Conservation (phyloP, 2,329 filamentous ascomycete species). For the Microsporum audouinii region DNA sequence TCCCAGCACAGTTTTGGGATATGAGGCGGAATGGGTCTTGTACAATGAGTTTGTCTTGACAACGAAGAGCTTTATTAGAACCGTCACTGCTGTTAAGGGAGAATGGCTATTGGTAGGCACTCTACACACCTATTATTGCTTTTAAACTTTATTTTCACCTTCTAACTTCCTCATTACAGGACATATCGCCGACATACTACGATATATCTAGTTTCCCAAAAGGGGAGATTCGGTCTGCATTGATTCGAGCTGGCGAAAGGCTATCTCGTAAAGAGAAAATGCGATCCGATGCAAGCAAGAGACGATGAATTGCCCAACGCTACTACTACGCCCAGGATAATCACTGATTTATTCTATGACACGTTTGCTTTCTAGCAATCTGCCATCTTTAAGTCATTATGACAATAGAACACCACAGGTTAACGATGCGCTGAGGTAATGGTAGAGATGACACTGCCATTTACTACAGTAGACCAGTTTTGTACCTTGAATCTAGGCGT, state of each 20-base stretch:
- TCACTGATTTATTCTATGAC: not conserved
- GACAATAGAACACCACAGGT: no score
- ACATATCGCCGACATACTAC: constrained; percentile 90
- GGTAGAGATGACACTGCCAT: not conserved
- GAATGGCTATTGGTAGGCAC: constrained; percentile 83
- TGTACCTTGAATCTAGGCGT: not conserved
- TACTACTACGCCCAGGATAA: not conserved
- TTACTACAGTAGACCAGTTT: not conserved
- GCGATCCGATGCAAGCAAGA: constrained; percentile 26
- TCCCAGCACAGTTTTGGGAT: constrained; percentile 76
- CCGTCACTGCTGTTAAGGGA: constrained; percentile 78
- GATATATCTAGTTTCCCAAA: constrained; percentile 71
- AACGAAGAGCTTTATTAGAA: constrained; percentile 95
- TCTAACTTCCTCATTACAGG: constrained; percentile 43
- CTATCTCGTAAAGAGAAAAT: constrained; percentile 44
- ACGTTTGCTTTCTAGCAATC: not conserved
- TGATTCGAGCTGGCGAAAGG: constrained; percentile 45
- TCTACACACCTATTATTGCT: constrained; percentile 6
- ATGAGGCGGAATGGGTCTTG: constrained; percentile 90
- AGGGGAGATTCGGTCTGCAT: constrained; percentile 66
- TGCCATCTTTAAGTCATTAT: not conserved
- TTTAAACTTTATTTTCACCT: not conserved
- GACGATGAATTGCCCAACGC: constrained; percentile 18
- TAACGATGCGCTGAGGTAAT: no score
- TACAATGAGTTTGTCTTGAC: constrained; percentile 99